Percentiles rank a stretch among this genome's conserved stretches.
Conservation (phyloP, 306 rosid species). For the Astragalus glycyphyllos region DNA sequence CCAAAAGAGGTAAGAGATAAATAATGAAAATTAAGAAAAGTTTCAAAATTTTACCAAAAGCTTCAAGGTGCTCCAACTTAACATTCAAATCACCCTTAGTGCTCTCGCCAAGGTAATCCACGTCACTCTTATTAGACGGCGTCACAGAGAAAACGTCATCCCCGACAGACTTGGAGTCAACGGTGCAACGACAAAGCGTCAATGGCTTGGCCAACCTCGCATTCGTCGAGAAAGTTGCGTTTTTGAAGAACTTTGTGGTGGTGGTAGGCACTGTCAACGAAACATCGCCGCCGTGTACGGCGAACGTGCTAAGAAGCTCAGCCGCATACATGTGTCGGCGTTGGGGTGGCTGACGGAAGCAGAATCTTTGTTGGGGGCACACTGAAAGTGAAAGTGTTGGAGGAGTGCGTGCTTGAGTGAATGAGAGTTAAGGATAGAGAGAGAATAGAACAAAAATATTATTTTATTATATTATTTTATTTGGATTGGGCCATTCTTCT, state of each 20-base stretch:
- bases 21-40: constrained; percentile 9
- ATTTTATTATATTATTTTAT: neutral
- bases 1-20: neutral
- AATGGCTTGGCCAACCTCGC: constrained; percentile 25
- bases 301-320: constrained; percentile 44
- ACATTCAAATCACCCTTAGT: constrained; percentile 96
- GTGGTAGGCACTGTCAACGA: constrained; percentile 38
- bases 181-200: constrained; percentile 37
- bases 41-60: constrained; percentile 63
- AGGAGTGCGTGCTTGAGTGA: neutral
- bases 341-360: neutral
- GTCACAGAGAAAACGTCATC: constrained; percentile 74
- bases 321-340: constrained; percentile 44
- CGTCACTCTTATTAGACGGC: constrained; percentile 64
- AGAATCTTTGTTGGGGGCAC: constrained; percentile 23
- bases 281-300: constrained; percentile 39
- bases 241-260: constrained; percentile 30
- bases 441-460: neutral
- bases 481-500: neutral
- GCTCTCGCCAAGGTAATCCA: constrained; percentile 92
- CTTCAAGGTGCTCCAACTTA: constrained; percentile 69
- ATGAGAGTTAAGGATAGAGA: constrained; percentile 27
- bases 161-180: constrained; percentile 55
- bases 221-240: constrained; percentile 12
- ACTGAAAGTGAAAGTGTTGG: constrained; percentile 4